Evolutionary conservation across 2,329 filamentous ascomycete species (phyloP).

Genomic region (Sclerotinia spermophila): DNA sequence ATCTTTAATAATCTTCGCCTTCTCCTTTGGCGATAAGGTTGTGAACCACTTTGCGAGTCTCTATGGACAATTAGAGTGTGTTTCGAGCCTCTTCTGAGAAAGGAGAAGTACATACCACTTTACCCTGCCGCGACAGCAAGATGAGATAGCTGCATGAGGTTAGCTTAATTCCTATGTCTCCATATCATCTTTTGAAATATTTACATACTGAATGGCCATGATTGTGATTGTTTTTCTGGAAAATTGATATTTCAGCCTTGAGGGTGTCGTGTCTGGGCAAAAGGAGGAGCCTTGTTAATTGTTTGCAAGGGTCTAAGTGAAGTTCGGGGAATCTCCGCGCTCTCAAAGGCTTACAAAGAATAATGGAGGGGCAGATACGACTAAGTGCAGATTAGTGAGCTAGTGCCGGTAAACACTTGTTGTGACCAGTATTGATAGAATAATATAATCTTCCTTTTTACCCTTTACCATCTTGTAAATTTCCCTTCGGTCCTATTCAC

Average conservation of each 20-base stretch:
- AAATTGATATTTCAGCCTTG: constrained; percentile 12
- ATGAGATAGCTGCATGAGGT: constrained; percentile 76
- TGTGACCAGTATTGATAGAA: constrained; percentile 13
- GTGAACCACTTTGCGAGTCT: constrained; percentile 99
- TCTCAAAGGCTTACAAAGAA: constrained; percentile 17
- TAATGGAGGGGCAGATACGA: constrained; percentile 15
- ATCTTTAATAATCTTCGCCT: constrained; percentile 99
- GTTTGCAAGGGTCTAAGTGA: background rate
- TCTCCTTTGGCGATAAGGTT: constrained; percentile 93
- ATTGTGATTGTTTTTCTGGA: constrained; percentile 14
- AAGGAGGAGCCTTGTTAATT: constrained; percentile 2
- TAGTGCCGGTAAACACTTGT: constrained; percentile 1
- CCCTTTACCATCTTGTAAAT: constrained; percentile 12
- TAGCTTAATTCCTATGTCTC: constrained; percentile 16
- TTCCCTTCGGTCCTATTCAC: background rate
- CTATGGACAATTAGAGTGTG: constrained; percentile 47
- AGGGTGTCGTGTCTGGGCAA: constrained; percentile 11
- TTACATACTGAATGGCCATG: constrained; percentile 51
- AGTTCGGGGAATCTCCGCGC: background rate
- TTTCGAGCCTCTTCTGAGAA: constrained; percentile 21
- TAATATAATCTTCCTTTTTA: constrained; percentile 10
- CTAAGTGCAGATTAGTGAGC: constrained; percentile 3
- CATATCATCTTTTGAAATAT: background rate
- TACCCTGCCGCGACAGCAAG: constrained; percentile 94
- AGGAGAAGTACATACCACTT: constrained; percentile 71